Percentiles rank a stretch among this genome's conserved stretches.
Evolutionary conservation across 139 green algal species (phyloP).

Genomic region (Trebouxia sp.): DNA sequence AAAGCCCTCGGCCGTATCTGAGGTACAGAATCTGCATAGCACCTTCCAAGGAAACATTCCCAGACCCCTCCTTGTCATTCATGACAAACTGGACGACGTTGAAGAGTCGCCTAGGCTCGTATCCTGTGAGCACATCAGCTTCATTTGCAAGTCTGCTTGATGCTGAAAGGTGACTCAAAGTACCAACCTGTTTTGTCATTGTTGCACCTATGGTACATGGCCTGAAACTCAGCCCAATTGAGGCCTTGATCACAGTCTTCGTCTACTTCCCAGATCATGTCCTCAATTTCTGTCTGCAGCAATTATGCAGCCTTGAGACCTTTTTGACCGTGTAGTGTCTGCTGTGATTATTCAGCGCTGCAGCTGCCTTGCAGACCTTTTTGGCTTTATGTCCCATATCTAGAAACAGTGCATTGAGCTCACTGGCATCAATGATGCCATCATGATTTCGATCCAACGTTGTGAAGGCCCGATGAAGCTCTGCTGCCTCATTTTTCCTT

Average conservation of each 20-base stretch:
- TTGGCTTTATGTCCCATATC: slow-evolving; percentile 73
- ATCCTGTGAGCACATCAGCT: slow-evolving; percentile 52
- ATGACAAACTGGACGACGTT: slow-evolving; percentile 96
- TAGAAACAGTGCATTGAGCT: slow-evolving; percentile 76
- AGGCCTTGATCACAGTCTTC: slow-evolving; percentile 84
- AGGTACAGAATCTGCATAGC: slow-evolving; percentile 95
- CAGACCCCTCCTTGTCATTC: slow-evolving; percentile 80
- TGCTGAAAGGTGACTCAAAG: not conserved
- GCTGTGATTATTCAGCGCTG: not conserved
- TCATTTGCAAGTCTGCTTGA: not conserved
- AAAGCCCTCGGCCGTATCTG: slow-evolving; percentile 55
- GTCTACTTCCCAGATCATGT: slow-evolving; percentile 99
- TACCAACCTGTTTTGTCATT: slow-evolving; percentile 65
- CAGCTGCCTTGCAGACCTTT: not conserved
- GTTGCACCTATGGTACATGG: slow-evolving; percentile 84
- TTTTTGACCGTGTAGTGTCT: not conserved
- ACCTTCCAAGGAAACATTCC: slow-evolving; percentile 73
- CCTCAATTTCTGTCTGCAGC: slow-evolving; percentile 78
- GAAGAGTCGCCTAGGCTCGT: slow-evolving; percentile 89
- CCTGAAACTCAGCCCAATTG: slow-evolving; percentile 83
- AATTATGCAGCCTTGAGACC: not conserved
- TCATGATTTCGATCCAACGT: slow-evolving; percentile 83
- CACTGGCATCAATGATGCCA: slow-evolving; percentile 81
- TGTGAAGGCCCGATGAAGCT: slow-evolving; percentile 79
- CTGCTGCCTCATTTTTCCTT: slow-evolving; percentile 81